Conservation (phyloP, 2,329 filamentous ascomycete genomes). For the Aspergillus jensenii region DNA sequence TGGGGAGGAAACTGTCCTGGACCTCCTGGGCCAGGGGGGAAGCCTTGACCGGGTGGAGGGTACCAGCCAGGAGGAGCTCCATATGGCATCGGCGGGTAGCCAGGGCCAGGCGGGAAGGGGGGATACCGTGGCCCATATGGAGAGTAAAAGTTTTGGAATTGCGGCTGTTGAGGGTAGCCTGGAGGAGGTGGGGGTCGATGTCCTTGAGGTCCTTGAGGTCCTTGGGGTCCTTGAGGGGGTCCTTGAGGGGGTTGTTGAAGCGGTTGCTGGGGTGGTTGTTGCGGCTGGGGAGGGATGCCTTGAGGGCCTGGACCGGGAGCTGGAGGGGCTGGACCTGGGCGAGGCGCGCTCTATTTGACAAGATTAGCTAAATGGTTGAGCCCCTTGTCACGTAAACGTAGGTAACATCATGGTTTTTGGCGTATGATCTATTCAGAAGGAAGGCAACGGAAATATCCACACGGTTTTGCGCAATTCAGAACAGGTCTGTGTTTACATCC, state of each 20-base stretch:
- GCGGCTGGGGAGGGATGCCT: conserved; percentile 9
- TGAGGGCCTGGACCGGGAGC: background rate
- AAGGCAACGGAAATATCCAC: conserved; percentile 99
- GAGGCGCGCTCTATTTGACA: conserved; percentile 42
- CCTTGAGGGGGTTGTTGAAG: background rate
- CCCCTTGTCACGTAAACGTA: background rate
- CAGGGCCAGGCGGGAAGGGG: conserved; percentile 59
- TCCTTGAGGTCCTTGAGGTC: conserved; percentile 43
- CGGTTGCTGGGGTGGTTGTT: no score
- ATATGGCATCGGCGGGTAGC: conserved; percentile 74
- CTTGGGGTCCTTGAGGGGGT: conserved; percentile 46
- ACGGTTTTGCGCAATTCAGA: conserved; percentile 87
- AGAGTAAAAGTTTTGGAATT: conserved; percentile 46
- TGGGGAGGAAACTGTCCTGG: conserved; percentile 65
- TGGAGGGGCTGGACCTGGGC: conserved; percentile 34
- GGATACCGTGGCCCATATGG: conserved; percentile 49
- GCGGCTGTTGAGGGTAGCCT: conserved; percentile 43
- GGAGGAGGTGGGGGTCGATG: conserved; percentile 37
- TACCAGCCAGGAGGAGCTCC: conserved; percentile 76
- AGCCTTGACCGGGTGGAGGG: conserved; percentile 71
- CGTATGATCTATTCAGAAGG: conserved; percentile 75
- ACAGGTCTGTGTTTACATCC: conserved; percentile 87
- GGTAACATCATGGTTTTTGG: conserved; percentile 11
- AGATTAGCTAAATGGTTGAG: conserved; percentile 21
- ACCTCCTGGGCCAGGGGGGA: conserved; percentile 63